Evolutionary conservation across 345 rosid species (phyloP).

Genomic region (Eucalyptus virginea): DNA sequence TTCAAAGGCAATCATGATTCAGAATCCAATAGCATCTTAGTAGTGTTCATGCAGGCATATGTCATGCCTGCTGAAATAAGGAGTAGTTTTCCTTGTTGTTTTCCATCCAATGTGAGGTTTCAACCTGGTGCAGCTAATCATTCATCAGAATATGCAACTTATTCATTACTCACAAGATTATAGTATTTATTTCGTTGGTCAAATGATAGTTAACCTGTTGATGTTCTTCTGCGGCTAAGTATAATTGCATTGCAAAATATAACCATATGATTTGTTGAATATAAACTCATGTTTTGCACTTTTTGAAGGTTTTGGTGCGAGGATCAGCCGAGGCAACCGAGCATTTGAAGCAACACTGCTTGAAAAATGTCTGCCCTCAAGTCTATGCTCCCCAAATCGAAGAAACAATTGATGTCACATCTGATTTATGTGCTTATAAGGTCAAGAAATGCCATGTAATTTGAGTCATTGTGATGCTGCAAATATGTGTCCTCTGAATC

Average conservation of each 20-base stretch:
- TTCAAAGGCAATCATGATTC: neutral
- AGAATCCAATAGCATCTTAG: neutral
- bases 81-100: neutral
- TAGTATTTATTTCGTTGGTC: neutral
- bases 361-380: slow-evolving; percentile 73
- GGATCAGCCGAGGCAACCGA: slow-evolving; percentile 98
- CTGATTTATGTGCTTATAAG: slow-evolving; percentile 96
- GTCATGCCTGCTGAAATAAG: neutral
- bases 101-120: neutral
- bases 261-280: neutral
- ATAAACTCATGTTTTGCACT: neutral
- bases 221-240: neutral
- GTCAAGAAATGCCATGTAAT: slow-evolving; percentile 9
- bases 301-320: slow-evolving; percentile 80
- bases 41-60: neutral
- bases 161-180: neutral
- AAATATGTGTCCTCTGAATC: neutral
- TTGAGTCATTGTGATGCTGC: neutral
- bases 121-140: neutral
- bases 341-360: slow-evolving; percentile 91
- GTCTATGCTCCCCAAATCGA: slow-evolving; percentile 90
- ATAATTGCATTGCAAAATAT: neutral
- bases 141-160: neutral
- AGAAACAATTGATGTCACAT: slow-evolving; percentile 89
- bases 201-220: neutral